Evolutionary conservation across 2,329 filamentous ascomycete genomes (phyloP).

Genomic region (Venturia aucupariae): DNA sequence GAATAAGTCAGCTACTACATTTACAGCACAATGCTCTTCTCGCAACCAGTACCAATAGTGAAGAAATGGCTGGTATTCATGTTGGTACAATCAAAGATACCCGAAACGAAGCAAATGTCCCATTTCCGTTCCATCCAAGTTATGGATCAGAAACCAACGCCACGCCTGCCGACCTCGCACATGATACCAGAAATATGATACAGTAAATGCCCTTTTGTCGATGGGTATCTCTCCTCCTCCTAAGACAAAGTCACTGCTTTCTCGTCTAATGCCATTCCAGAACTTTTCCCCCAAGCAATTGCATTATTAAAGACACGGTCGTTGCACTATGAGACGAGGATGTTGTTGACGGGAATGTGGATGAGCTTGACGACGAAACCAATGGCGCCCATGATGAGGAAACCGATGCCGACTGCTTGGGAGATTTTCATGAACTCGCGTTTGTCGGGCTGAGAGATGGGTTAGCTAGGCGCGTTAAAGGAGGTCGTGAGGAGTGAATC

Average conservation of each 20-base stretch:
- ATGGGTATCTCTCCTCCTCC: neutral
- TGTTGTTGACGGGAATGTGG: constrained; percentile 62
- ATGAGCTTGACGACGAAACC: constrained; percentile 64
- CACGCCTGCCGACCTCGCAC: neutral
- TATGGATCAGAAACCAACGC: neutral
- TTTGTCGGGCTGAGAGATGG: constrained; percentile 3
- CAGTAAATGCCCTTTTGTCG: neutral
- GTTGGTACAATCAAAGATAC: too few species aligned
- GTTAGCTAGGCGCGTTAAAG: neutral
- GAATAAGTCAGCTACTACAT: too few species aligned
- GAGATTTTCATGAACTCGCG: constrained; percentile 43
- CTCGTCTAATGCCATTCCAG: neutral
- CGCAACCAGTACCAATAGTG: too few species aligned
- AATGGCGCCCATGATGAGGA: constrained; percentile 61
- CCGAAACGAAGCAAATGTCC: neutral
- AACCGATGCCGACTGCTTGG: constrained; percentile 59
- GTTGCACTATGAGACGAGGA: constrained; percentile 40
- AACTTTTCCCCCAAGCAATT: neutral
- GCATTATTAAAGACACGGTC: neutral
- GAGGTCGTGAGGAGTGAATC: neutral
- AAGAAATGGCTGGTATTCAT: too few species aligned
- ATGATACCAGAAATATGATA: constrained; percentile 3
- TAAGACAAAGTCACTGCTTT: neutral
- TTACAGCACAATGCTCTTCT: too few species aligned
- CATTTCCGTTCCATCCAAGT: neutral